Base-by-base conservation (phyloP, 371 early-diverging fungal species). In the Apophysomyces elegans region DNA sequence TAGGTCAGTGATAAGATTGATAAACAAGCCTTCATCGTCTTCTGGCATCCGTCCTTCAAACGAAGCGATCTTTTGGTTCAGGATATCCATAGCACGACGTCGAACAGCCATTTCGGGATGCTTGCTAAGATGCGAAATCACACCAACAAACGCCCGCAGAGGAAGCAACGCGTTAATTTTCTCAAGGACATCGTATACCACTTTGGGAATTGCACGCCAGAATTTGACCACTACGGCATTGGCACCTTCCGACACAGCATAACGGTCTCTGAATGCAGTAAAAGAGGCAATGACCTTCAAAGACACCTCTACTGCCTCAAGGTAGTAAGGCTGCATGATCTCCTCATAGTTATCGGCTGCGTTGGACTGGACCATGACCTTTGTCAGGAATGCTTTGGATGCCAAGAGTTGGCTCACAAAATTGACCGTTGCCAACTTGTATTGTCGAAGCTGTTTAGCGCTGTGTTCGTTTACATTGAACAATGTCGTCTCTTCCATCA, bases 41-140 rank as follows among this genome's bases (percentile, higher is more conserved):
- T 74, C 78, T 38, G 80, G 72, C 41, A 73, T 73, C 37, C 77
- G 78, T 56, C 78, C 78, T 3, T 80, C 74, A 37, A 88, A 74
- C 14, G 79, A 78, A 11, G 72, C 66, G 36, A 95, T 74, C 68
- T 88, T 88, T 61, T 89, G 83, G 72, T 90, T 87, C 71, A 95
- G 88, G 64, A 96, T 81, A 14, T 79, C 78, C 80, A 95, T 83
- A n/a, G 92, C 89, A 75, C 91, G 91, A 72, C 91, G 90, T 61
- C 93, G 90, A 58, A 95, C 87, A 36, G 83, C 74, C 37, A 70
- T 63, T 59, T 94, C 91, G 43, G 75, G 67, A 67, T 95, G 91
- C 36, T 80, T 73, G 56, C 95, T 78, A 56, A 97, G 80, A 14
- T 83, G 76, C 11, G 83, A 66, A 14, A 91, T 83, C 12, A 94